A percentile compares a stretch with the other conserved stretches of the same genome.
Evolutionary conservation across 441 rosid genomes (phyloP).

Genomic region (Hura crepitans): DNA sequence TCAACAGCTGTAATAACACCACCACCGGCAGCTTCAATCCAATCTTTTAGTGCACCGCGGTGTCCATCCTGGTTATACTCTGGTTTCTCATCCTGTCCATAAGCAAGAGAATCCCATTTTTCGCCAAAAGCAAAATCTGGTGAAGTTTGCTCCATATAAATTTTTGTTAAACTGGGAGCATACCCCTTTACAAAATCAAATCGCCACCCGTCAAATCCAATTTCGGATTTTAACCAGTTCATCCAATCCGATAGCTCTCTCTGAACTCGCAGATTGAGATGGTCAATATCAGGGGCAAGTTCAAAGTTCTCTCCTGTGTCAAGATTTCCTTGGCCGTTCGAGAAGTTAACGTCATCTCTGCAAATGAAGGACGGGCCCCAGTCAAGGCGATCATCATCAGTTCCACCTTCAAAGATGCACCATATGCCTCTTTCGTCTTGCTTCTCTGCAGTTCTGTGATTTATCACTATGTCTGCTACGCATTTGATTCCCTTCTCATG

Average conservation of each 20-base stretch:
- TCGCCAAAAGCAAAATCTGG: constrained; percentile 80
- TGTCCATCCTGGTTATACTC: constrained; percentile 48
- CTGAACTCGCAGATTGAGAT: constrained; percentile 59
- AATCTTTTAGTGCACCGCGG: constrained; percentile 43
- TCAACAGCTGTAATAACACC: constrained; percentile 62
- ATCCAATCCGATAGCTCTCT: constrained; percentile 73
- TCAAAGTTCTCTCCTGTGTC: constrained; percentile 50
- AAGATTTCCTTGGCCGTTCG: constrained; percentile 61
- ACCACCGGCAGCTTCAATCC: constrained; percentile 63
- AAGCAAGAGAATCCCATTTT: constrained; percentile 58
- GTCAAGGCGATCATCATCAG: constrained; percentile 62
- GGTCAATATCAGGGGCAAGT: constrained; percentile 77
- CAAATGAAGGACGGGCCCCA: constrained; percentile 81
- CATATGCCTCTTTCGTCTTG: constrained; percentile 62
- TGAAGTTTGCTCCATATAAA: constrained; percentile 41
- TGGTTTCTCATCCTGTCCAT: constrained; percentile 47
- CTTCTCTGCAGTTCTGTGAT: constrained; percentile 76
- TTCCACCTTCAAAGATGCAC: constrained; percentile 78
- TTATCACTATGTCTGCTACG: constrained; percentile 76
- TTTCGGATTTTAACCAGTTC: constrained; percentile 73
- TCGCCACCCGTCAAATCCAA: constrained; percentile 80
- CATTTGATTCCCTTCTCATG: constrained; percentile 56
- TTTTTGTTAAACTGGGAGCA: constrained; percentile 50
- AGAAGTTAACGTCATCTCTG: constrained; percentile 38
- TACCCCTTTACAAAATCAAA: constrained; percentile 69